Conservation (phyloP, 1,139 yeast genomes). For the Scheffersomyces quercinus region DNA sequence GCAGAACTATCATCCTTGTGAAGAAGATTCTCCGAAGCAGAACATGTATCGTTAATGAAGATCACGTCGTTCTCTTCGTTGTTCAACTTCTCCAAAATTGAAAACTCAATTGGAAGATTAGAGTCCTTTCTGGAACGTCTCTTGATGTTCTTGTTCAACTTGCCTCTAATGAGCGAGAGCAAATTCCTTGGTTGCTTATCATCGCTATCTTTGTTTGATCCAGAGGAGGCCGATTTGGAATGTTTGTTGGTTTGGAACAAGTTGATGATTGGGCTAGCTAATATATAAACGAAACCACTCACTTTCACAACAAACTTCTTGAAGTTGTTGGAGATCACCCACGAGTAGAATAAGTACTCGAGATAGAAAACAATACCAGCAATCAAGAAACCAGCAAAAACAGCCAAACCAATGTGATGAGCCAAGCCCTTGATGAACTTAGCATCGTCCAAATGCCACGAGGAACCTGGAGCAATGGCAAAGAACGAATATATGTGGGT, state of each 20-base stretch:
- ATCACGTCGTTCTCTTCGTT: constrained; percentile 3
- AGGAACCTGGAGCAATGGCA: constrained; percentile 73
- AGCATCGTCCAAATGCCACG: constrained; percentile 91
- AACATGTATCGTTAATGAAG: not conserved
- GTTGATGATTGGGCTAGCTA: constrained; percentile 1
- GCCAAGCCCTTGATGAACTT: constrained; percentile 69
- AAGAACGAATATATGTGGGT: constrained; percentile 61
- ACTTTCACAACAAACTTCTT: constrained; percentile 24
- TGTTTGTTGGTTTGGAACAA: not conserved
- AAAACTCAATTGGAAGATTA: constrained; percentile 43
- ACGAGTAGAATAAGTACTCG: constrained; percentile 63
- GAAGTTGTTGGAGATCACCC: constrained; percentile 35
- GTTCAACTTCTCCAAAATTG: constrained; percentile 27
- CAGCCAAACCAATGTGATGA: constrained; percentile 67
- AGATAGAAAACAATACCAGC: constrained; percentile 57
- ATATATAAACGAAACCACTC: constrained; percentile 3
- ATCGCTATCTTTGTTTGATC: not conserved
- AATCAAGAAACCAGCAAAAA: constrained; percentile 63
- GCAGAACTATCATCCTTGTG: not conserved
- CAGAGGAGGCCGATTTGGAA: not conserved
- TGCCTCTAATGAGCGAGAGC: constrained; percentile 6
- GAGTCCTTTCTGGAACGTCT: constrained; percentile 58
- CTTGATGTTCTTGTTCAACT: constrained; percentile 21
- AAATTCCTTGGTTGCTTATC: not conserved
- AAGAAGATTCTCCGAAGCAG: not conserved